A percentile compares a stretch with the other conserved stretches of the same genome.
Conservation (phyloP, 495 filamentous ascomycete genomes). For the Hamigera avellanea region DNA sequence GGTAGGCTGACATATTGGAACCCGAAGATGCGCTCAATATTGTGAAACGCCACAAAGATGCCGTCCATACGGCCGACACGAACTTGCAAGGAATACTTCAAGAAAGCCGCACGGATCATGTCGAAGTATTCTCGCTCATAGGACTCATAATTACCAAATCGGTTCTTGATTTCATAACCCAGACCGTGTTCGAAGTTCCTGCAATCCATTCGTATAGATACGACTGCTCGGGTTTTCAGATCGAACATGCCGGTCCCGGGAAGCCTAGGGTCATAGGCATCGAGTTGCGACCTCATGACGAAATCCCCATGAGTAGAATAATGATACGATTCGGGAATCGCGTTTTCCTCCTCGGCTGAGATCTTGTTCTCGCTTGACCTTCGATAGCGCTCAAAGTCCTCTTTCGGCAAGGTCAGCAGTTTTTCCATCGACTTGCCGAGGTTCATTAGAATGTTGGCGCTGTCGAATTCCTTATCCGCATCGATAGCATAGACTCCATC, state of each 20-base stretch:
- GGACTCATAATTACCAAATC: slow-evolving; percentile 69
- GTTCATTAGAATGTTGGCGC: slow-evolving; percentile 73
- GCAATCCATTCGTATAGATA: slow-evolving; percentile 79
- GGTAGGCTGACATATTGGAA: slow-evolving; percentile 84
- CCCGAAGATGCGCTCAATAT: slow-evolving; percentile 87
- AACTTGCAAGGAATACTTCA: slow-evolving; percentile 95
- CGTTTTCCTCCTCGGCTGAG: slow-evolving; percentile 51
- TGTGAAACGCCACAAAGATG: slow-evolving; percentile 97
- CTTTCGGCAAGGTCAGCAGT: slow-evolving; percentile 69
- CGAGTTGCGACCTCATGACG: slow-evolving; percentile 89
- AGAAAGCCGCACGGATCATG: slow-evolving; percentile 88
- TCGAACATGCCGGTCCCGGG: slow-evolving; percentile 95
- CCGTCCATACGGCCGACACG: slow-evolving; percentile 97
- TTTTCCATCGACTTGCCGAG: slow-evolving; percentile 96
- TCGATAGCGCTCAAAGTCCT: slow-evolving; percentile 77
- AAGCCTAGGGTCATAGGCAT: slow-evolving; percentile 76
- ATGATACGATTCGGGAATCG: slow-evolving; percentile 65
- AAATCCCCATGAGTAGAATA: slow-evolving; percentile 86
- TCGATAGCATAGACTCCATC: slow-evolving; percentile 92
- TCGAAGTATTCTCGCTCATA: slow-evolving; percentile 95
- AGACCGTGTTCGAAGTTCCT: slow-evolving; percentile 57
- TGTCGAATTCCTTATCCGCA: slow-evolving; percentile 87
- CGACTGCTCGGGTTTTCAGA: slow-evolving; percentile 86
- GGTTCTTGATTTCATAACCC: slow-evolving; percentile 76
- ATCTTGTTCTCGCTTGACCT: slow-evolving; percentile 48